Evolutionary conservation across 768 basidiomycete species (phyloP).

Genomic region (Termitomyces eurrhizus): DNA sequence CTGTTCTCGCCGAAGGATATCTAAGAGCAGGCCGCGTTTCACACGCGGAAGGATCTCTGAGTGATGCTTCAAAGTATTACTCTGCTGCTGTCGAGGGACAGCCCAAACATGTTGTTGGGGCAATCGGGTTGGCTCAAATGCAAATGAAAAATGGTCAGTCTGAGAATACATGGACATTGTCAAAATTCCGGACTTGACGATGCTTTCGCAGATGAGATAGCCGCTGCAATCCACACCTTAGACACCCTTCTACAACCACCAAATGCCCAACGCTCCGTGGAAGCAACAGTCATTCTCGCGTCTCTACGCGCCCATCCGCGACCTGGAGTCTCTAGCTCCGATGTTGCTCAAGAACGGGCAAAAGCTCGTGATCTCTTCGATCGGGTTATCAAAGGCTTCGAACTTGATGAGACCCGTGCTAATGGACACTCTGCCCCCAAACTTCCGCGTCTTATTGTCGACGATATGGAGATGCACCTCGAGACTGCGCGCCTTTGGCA

Average conservation of each 20-base stretch:
- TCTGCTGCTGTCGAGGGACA: constrained; percentile 61
- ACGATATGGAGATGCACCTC: constrained; percentile 86
- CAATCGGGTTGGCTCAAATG: constrained; percentile 83
- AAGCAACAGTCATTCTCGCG: constrained; percentile 87
- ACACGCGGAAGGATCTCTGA: constrained; percentile 64
- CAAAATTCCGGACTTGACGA: constrained; percentile 1
- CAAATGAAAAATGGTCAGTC: constrained; percentile 73
- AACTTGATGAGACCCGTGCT: constrained; percentile 51
- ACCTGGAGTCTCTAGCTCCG: constrained; percentile 72
- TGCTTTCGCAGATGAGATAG: constrained; percentile 61
- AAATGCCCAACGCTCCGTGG: constrained; percentile 62
- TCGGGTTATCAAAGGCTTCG: constrained; percentile 61
- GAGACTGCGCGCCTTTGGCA: constrained; percentile 92
- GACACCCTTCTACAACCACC: constrained; percentile 72
- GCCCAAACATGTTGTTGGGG: constrained; percentile 72
- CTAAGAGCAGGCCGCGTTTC: constrained; percentile 77
- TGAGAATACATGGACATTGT: background rate
- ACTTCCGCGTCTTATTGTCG: constrained; percentile 50
- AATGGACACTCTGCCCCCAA: constrained; percentile 37
- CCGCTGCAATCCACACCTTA: constrained; percentile 81
- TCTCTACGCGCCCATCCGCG: constrained; percentile 82
- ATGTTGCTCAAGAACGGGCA: constrained; percentile 64
- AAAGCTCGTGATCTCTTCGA: constrained; percentile 84
- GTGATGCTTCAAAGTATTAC: constrained; percentile 70
- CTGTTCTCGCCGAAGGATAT: constrained; percentile 84